Base-by-base conservation (phyloP, 2,329 filamentous ascomycete species). In the Curvularia spicifera region DNA sequence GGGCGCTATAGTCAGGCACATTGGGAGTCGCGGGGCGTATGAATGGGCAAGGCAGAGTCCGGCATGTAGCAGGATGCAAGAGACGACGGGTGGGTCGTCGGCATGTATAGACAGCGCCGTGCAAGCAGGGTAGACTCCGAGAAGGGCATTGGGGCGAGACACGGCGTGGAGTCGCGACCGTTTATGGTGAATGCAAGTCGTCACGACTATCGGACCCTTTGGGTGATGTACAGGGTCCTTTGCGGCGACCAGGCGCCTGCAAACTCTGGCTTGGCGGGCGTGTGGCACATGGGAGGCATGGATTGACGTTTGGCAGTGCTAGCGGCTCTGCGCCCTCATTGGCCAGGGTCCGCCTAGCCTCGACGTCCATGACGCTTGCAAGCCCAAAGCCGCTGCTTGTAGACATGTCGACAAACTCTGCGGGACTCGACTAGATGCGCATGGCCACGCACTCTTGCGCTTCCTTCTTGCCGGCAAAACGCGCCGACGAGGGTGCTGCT, bases 351-450 rank as follows among this genome's bases (percentile, higher is more conserved):
- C 12, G 37, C 45, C 59, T 57, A 48, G 56, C 51, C 48, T 45
- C 50, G 56, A 61, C 53, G 50, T 71, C 69, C 60, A 71, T 70
- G 70, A 72, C 68, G 70, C 68, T 65, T 70, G 48, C 66, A 68
- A 63, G 56, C 39, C 62, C 57, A 54, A 57, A 60, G 35, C 29
- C 53, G 51, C 53, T 50, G 37, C 46, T 56, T 48, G 47, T 37
- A 57, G 50, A 44, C 55, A 53, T 57, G 50, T 49, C 35, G 18
- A 44, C 40, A 51, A 9, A 33, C 28, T 24, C 5, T 53, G 31
- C 37, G 9, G 37, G 44, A 44, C 44, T 44, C 43, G 37, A 44
- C 22, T 12, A 45, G 33, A n/a, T 24, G 29, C 28, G 33, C 37
- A 37, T 44, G 56, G 56, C 53, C 52, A 59, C 50, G 56, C 35